Evolutionary conservation across 805 yeast genomes (phyloP), one percentile per base, ranked within the genome.

Genomic region (Barnettozyma botsteinii): DNA sequence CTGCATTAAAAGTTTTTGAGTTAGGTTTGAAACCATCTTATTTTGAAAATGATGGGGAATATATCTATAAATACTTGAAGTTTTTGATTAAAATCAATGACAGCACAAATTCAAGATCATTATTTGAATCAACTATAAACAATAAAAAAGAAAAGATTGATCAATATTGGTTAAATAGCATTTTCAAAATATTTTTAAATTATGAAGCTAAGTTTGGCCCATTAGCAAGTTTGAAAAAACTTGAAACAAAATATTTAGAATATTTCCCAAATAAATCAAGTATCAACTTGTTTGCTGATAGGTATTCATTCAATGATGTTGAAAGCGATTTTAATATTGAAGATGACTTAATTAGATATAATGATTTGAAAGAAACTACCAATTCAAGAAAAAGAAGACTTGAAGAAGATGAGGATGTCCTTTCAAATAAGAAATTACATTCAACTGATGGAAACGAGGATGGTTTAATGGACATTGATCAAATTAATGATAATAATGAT

Each of bases 111-210:
- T 84, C 88, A 14, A 81, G 91, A 50, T 85, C 87, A 8, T 69
- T 87, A 27, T 82, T 91, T 57, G 98, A 93, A 59, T 72, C 83
- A 4, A 78, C 88, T 0, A 68, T 83, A 9, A 75, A 81, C 9
- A 77, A 73, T 34, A 51, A 49, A 38, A 50, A 39, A 24, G 49
- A 47, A 19, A 58, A 54, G 28, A 38, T 59, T 21, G 51, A 55
- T 18, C 32, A 52, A 4, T 58, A 56, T 7, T 65, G 67, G 38
- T 52, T 77, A 46, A 65, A 70, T 38, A 64, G 62, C 29, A 64
- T 83, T 28, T 78, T 71, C 51, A 74, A 74, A 39, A 65, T 70
- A 33, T 85, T 82, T 61, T 72, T 85, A 35, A 66, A 71, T 36
- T 81, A 80, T 55, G 94, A 89, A 47, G 68, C 82, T 2, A 72